Percentiles rank a stretch among this genome's conserved stretches.
These are phyloP conservation scores for Conticribra weissflogii DNA, from an alignment of 108 stramenopile species.

Conservation along the genomic window DNA sequence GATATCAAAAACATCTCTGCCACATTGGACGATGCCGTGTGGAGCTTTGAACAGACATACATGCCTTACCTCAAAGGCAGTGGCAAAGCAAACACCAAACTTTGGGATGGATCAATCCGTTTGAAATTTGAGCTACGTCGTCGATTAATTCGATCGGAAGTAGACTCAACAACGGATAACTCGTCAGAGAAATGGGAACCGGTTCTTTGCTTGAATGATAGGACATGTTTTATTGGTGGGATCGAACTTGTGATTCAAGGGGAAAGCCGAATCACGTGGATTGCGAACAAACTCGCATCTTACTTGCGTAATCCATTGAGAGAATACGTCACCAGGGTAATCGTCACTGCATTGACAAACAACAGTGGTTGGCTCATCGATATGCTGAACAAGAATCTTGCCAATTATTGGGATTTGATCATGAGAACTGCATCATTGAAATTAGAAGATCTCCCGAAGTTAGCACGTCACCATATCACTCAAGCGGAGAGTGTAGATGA, in stretches of 20 bases:
- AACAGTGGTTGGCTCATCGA: conserved; percentile 85
- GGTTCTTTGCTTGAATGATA: conserved; percentile 84
- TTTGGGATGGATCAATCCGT: conserved; percentile 78
- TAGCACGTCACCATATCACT: conserved; percentile 57
- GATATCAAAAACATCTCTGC: conserved; percentile 87
- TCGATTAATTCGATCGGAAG: conserved; percentile 29
- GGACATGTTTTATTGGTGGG: conserved; percentile 73
- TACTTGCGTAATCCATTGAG: conserved; percentile 77
- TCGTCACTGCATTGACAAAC: conserved; percentile 63
- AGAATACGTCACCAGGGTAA: conserved; percentile 80
- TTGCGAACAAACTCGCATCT: conserved; percentile 82
- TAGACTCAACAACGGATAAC: conserved; percentile 24
- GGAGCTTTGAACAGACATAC: conserved; percentile 93
- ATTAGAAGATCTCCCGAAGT: conserved; percentile 62
- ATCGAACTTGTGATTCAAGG: conserved; percentile 82
- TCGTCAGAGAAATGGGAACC: conserved; percentile 68
- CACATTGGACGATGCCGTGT: conserved; percentile 75
- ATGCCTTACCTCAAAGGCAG: conserved; percentile 89
- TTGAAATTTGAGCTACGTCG: conserved; percentile 86
- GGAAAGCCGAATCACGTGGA: conserved; percentile 77
- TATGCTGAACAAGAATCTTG: conserved; percentile 68
- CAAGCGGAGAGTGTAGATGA: conserved; percentile 55
- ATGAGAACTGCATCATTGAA: conserved; percentile 73
- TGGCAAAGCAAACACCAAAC: conserved; percentile 75
- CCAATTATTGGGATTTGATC: conserved; percentile 83